Conservation (phyloP, 2,329 filamentous ascomycete species). For the Neocatenulostroma microsporum region DNA sequence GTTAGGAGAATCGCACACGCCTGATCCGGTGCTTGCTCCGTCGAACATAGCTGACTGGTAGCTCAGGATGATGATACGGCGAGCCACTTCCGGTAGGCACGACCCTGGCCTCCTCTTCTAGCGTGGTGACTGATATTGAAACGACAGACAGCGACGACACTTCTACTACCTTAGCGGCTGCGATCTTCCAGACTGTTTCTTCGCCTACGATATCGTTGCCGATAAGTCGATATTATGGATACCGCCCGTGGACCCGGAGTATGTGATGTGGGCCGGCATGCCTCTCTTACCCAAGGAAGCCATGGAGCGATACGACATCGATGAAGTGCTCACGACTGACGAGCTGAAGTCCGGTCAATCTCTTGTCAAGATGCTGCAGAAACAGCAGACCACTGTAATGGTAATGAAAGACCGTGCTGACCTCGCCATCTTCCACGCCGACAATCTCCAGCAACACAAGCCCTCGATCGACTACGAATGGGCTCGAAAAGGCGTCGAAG, state of each 20-base stretch:
- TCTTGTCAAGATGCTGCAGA: slow-evolving; percentile 38
- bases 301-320: slow-evolving; percentile 48
- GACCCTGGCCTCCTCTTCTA: background rate
- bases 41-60: background rate
- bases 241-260: slow-evolving; percentile 77
- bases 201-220: slow-evolving; percentile 71
- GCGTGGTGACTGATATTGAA: background rate
- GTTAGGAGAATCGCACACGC: background rate
- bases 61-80: slow-evolving; percentile 69
- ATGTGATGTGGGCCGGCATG: slow-evolving; percentile 93
- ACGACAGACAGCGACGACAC: slow-evolving; percentile 46
- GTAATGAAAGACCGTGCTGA: slow-evolving; percentile 69
- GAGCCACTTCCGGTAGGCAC: slow-evolving; percentile 65
- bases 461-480: slow-evolving; percentile 52
- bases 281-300: slow-evolving; percentile 72
- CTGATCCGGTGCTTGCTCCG: slow-evolving; percentile 1
- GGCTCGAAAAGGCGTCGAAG: slow-evolving; percentile 63
- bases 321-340: slow-evolving; percentile 46
- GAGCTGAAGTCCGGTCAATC: slow-evolving; percentile 69
- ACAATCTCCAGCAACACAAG: slow-evolving; percentile 60
- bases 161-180: slow-evolving; percentile 96
- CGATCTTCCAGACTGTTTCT: slow-evolving; percentile 69
- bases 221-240: slow-evolving; percentile 81
- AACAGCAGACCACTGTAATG: slow-evolving; percentile 46
- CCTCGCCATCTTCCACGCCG: slow-evolving; percentile 39